Evolutionary conservation across 1,284 basidiomycete species (phyloP).

Genomic region (Leccinum subspadiceum): DNA sequence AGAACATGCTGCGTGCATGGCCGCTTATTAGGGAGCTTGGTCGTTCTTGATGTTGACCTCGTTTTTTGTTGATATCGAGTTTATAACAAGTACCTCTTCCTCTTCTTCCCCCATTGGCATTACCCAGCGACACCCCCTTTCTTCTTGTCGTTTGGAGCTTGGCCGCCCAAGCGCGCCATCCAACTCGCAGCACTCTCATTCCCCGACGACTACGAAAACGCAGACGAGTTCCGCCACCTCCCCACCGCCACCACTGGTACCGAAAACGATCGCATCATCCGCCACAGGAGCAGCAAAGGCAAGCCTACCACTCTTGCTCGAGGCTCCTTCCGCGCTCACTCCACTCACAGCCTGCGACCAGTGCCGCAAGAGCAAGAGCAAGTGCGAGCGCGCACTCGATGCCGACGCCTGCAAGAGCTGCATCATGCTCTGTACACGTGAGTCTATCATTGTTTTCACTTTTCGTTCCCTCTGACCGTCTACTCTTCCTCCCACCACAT

Average conservation of each 20-base stretch:
- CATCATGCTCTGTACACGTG: conserved; percentile 65
- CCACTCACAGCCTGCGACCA: conserved; percentile 54
- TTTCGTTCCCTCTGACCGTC: neutral
- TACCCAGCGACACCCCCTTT: too few relatives aligned
- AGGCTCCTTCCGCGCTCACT: neutral
- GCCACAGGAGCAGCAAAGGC: conserved; percentile 72
- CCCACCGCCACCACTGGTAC: conserved; percentile 20
- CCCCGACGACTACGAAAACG: conserved; percentile 52
- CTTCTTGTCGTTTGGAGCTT: conserved; percentile 1
- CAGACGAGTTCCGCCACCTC: conserved; percentile 44
- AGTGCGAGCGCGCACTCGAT: conserved; percentile 27
- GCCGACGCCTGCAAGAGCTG: conserved; percentile 58
- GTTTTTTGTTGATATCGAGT: too few relatives aligned
- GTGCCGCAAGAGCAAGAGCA: conserved; percentile 54
- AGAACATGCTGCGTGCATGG: too few relatives aligned
- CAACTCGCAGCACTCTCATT: conserved; percentile 39
- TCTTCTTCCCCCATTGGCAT: too few relatives aligned
- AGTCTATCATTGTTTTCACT: conserved; percentile 33
- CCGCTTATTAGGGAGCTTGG: too few relatives aligned
- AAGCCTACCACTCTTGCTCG: conserved; percentile 14
- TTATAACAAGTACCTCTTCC: too few relatives aligned
- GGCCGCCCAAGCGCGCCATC: conserved; percentile 22
- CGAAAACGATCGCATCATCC: conserved; percentile 32
- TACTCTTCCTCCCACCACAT: neutral
- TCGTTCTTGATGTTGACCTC: too few relatives aligned